These are phyloP conservation scores for Marasmius sp. DNA, from an alignment of 1,284 basidiomycete species.

Conservation along the genomic window DNA sequence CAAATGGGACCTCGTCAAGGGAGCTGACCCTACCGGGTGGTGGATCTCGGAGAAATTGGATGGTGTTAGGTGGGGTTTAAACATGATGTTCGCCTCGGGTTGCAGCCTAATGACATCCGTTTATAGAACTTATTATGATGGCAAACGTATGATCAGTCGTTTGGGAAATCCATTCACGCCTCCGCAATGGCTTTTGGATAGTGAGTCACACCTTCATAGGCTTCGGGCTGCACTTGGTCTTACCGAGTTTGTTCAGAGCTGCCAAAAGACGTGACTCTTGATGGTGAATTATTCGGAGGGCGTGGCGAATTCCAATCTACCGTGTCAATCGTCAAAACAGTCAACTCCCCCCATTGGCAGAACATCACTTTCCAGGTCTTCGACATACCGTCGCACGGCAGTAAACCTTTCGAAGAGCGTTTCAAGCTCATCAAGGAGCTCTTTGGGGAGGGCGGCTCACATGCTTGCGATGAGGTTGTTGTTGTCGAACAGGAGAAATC, in stretches of 20 bases:
- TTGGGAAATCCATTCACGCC: constrained; percentile 62
- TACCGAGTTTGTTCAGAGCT: constrained; percentile 39
- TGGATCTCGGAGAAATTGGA: constrained; percentile 71
- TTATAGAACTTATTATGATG: constrained; percentile 60
- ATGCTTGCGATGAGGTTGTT: constrained; percentile 42
- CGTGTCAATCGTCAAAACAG: constrained; percentile 58
- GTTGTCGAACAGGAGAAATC: constrained; percentile 57
- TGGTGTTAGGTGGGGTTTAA: constrained; percentile 46
- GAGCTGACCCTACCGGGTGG: constrained; percentile 60
- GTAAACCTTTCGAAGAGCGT: constrained; percentile 57
- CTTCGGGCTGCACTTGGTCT: neutral
- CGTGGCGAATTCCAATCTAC: constrained; percentile 58
- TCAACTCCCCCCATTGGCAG: constrained; percentile 58
- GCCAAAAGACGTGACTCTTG: constrained; percentile 57
- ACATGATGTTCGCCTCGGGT: neutral
- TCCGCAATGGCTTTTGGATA: constrained; percentile 60
- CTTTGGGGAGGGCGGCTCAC: constrained; percentile 47
- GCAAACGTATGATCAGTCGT: constrained; percentile 55
- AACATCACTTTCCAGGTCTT: constrained; percentile 67
- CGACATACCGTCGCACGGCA: constrained; percentile 57
- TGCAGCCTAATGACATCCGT: neutral
- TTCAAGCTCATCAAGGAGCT: constrained; percentile 43
- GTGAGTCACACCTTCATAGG: constrained; percentile 32
- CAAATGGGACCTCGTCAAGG: constrained; percentile 57
- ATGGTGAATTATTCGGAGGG: constrained; percentile 66